Base-by-base conservation (phyloP, 495 filamentous ascomycete species). In the Daldinia childiae region DNA sequence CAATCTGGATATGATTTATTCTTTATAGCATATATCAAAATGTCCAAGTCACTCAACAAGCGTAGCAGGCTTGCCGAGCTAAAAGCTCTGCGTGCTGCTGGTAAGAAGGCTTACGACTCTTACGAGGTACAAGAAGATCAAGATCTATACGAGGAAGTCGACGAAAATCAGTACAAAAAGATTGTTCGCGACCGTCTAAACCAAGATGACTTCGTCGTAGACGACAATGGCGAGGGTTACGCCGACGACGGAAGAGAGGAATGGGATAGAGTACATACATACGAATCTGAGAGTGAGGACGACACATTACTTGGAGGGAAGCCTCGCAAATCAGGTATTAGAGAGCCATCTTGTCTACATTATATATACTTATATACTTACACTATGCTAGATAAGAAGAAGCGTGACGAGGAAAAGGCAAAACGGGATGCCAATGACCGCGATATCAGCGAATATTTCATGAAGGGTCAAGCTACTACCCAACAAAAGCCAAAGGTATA, bases 161-260 rank as follows among this genome's bases (percentile, higher is more conserved):
- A 98, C 77, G 95, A 99, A 72, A 94, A 97, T 74, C 91, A 92
- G 55, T 99, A 99, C 85, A 97, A 97, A 80, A 95, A 97, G 77
- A 89, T 98, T 62, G 93, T 99, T 43, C 88, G 95, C 39, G 88
- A 90, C 50, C 91, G 96, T 21, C 85, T 99, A 50, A 93, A 97
- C 77, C 87, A 94, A 76, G 95, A 99, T 77, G 95, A 99, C 81
- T 99, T 99, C 66, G 95, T 99, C 62, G 92, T 99, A 59, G 93
- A 96, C 79, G 92, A 95, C 80, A 94, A 96, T 81, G 94, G 93
- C 58, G 92, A 92, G 68, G 93, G 93, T 27, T 99, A 99, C 77
- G 95, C 92, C 58, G 95, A 99, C 76, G 96, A 99, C 77, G 95
- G 95, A 62, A 92, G 95, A 56, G 95, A 99, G 77, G 95, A 97